These are phyloP conservation scores for Fonsecaea erecta DNA, from an alignment of 2,329 filamentous ascomycete species.

Conservation along the genomic window DNA sequence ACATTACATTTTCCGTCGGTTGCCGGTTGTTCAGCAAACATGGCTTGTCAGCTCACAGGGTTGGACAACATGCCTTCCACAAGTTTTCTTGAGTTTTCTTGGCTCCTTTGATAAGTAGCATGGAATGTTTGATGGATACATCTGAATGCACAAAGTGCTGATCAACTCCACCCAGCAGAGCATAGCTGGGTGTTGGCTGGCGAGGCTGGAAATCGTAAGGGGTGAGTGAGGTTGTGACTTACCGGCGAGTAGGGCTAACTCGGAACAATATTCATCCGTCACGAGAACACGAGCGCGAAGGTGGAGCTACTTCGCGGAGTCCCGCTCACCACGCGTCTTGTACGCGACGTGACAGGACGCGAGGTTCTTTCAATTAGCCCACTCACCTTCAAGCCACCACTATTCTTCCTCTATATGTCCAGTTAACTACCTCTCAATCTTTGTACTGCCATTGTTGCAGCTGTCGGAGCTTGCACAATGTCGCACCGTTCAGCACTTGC, in stretches of 20 bases:
- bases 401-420: background rate
- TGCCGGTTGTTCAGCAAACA: background rate
- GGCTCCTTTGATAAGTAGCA: background rate
- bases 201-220: background rate
- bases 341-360: background rate
- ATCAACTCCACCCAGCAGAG: background rate
- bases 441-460: background rate
- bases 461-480: constrained; percentile 25
- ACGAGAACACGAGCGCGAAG: background rate
- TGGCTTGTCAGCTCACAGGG: background rate
- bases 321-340: background rate
- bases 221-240: background rate
- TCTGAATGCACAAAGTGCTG: background rate
- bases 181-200: background rate
- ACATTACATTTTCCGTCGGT: background rate
- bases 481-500: constrained; percentile 54
- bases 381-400: background rate
- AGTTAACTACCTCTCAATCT: background rate
- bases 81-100: background rate
- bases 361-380: background rate
- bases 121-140: background rate
- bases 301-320: background rate
- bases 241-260: background rate
- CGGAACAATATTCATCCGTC: background rate
- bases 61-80: background rate